Percentiles rank a stretch among this genome's conserved stretches.
These are phyloP conservation scores for Plasmodium relictum DNA, from an alignment of 169 alveolate genomes.

Conservation along the genomic window DNA sequence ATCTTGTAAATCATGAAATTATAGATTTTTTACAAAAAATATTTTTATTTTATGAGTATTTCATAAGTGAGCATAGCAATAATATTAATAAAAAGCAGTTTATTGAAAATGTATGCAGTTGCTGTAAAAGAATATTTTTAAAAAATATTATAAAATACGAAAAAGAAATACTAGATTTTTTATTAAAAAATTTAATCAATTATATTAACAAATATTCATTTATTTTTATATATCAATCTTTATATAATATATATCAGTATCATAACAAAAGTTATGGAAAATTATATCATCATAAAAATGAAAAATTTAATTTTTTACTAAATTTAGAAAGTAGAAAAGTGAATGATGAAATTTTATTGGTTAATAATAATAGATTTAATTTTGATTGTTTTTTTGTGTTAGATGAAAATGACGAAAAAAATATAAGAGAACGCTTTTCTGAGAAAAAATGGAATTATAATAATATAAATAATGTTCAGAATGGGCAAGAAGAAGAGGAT, in stretches of 20 bases:
- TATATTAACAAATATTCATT: slow-evolving; percentile 69
- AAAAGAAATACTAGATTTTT: slow-evolving; percentile 56
- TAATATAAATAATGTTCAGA: not conserved
- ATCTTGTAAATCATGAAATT: slow-evolving; percentile 49
- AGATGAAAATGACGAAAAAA: slow-evolving; percentile 72
- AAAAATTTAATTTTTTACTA: slow-evolving; percentile 27
- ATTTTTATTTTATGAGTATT: slow-evolving; percentile 50
- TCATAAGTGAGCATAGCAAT: slow-evolving; percentile 8
- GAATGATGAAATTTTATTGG: slow-evolving; percentile 10
- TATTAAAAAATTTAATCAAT: slow-evolving; percentile 71
- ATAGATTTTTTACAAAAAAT: slow-evolving; percentile 47
- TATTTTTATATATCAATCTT: slow-evolving; percentile 34
- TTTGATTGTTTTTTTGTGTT: slow-evolving; percentile 5
- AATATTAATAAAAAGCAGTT: slow-evolving; percentile 64
- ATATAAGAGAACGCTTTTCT: slow-evolving; percentile 26
- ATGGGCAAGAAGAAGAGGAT: not conserved
- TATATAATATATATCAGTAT: slow-evolving; percentile 70
- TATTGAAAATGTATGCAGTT: slow-evolving; percentile 45
- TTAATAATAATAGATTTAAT: slow-evolving; percentile 51
- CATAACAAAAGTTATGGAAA: slow-evolving; percentile 29
- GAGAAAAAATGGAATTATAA: not conserved
- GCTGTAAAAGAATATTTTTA: slow-evolving; percentile 67
- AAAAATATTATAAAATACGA: slow-evolving; percentile 74
- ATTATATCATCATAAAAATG: slow-evolving; percentile 14
- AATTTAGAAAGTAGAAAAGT: slow-evolving; percentile 2